Percentiles rank a stretch among this genome's conserved stretches.
Evolutionary conservation across 306 rosid species (phyloP).

Genomic region (Glycyrrhiza uralensis): DNA sequence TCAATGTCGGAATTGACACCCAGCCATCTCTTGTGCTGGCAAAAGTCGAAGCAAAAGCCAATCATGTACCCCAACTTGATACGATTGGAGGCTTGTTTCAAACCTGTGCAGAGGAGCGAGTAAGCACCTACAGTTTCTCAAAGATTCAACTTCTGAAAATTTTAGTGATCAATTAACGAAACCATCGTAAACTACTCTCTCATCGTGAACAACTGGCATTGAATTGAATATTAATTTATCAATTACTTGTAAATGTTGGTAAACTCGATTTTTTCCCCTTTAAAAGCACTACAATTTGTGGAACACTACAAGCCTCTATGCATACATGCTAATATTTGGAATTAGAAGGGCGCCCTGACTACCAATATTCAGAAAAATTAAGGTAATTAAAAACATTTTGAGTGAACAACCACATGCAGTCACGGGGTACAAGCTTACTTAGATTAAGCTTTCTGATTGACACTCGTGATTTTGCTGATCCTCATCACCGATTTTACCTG

Average conservation of each 20-base stretch:
- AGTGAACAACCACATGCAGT: conserved; percentile 5
- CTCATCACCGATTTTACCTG: conserved; percentile 11
- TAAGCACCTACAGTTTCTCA: conserved; percentile 7
- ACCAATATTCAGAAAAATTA: neutral
- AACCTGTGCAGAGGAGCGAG: neutral
- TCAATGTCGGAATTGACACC: neutral
- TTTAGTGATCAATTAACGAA: neutral
- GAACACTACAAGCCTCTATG: neutral
- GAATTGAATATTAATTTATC: neutral
- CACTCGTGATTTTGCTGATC: conserved; percentile 26
- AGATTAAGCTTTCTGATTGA: conserved; percentile 19
- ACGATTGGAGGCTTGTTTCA: conserved; percentile 1
- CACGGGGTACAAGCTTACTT: conserved; percentile 26
- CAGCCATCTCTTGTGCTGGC: neutral
- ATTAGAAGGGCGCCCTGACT: neutral
- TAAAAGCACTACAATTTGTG: neutral
- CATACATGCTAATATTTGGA: neutral
- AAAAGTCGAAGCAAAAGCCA: neutral
- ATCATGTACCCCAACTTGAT: neutral
- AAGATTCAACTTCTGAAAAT: neutral
- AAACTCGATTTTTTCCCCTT: neutral
- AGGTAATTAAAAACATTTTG: neutral
- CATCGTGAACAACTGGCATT: neutral
- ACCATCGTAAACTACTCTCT: conserved; percentile 7
- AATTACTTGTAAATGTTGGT: neutral